These are phyloP conservation scores for Prinsepia uniflora DNA, from an alignment of 306 rosid species.

Conservation along the genomic window DNA sequence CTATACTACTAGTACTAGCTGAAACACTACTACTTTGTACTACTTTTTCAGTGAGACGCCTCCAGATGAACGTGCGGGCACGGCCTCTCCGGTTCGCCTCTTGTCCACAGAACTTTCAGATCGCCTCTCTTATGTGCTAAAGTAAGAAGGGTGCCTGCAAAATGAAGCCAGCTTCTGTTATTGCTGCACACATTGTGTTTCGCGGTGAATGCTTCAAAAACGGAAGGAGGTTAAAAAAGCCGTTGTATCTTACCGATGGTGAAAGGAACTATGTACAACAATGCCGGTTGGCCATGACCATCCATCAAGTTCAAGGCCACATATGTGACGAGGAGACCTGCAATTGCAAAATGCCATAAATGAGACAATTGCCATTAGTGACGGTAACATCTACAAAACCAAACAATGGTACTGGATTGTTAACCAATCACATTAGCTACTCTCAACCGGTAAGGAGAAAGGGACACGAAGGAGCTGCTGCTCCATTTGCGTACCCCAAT, in stretches of 20 bases:
- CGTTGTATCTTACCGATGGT: slow-evolving; percentile 66
- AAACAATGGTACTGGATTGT: background rate
- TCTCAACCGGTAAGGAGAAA: background rate
- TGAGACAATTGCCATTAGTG: background rate
- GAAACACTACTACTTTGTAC: slow-evolving; percentile 25
- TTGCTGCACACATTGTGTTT: background rate
- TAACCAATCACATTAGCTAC: background rate
- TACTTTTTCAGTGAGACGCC: slow-evolving; percentile 38
- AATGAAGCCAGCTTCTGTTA: background rate
- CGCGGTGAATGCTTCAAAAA: background rate
- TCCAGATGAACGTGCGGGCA: slow-evolving; percentile 75
- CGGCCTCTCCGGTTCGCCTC: slow-evolving; percentile 83
- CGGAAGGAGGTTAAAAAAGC: background rate
- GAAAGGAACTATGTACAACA: slow-evolving; percentile 93
- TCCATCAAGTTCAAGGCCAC: slow-evolving; percentile 98
- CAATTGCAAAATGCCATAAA: slow-evolving; percentile 9
- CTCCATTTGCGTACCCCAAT: background rate
- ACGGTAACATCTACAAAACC: background rate
- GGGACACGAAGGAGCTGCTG: background rate
- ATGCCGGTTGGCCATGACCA: slow-evolving; percentile 98
- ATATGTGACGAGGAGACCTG: slow-evolving; percentile 91
- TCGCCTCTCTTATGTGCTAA: slow-evolving; percentile 95
- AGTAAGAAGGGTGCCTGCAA: slow-evolving; percentile 78
- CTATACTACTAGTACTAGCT: slow-evolving; percentile 20
- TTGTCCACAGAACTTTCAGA: slow-evolving; percentile 77